These are phyloP conservation scores for Trichoderma koningiopsis DNA, from an alignment of 2,329 filamentous ascomycete species.

Conservation along the genomic window DNA sequence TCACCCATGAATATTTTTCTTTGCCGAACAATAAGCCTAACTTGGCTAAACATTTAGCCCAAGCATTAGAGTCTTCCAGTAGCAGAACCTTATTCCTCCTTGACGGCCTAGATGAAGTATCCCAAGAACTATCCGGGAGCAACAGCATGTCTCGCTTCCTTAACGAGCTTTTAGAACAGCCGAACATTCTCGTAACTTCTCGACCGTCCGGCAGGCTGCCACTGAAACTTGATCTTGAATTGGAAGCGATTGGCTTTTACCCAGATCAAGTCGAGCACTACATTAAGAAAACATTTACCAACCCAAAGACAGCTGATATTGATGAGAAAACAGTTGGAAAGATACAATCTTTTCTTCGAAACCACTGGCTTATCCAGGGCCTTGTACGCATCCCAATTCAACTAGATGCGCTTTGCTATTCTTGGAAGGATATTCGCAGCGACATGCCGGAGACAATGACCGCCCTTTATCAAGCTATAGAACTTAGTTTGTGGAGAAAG, in stretches of 20 bases:
- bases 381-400: slow-evolving; percentile 49
- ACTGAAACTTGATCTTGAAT: slow-evolving; percentile 36
- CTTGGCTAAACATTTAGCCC: slow-evolving; percentile 29
- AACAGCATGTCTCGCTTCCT: slow-evolving; percentile 33
- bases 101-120: slow-evolving; percentile 49
- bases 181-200: slow-evolving; percentile 45
- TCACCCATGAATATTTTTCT: slow-evolving; percentile 37
- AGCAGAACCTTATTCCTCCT: slow-evolving; percentile 43
- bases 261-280: slow-evolving; percentile 41
- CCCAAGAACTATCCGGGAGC: slow-evolving; percentile 26
- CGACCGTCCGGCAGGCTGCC: slow-evolving; percentile 36
- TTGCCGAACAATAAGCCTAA: slow-evolving; percentile 11
- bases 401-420: slow-evolving; percentile 47
- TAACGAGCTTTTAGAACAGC: slow-evolving; percentile 36
- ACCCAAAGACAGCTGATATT: neutral
- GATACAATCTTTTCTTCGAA: slow-evolving; percentile 39
- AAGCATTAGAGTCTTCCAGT: slow-evolving; percentile 14
- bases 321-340: slow-evolving; percentile 23
- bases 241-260: slow-evolving; percentile 46
- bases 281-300: neutral
- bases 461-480: no score
- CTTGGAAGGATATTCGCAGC: slow-evolving; percentile 36
- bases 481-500: no score
- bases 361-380: slow-evolving; percentile 37
- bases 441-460: slow-evolving; percentile 8